Conservation (phyloP, 2,329 filamentous ascomycete species). For the Sporothrix variecibatus region DNA sequence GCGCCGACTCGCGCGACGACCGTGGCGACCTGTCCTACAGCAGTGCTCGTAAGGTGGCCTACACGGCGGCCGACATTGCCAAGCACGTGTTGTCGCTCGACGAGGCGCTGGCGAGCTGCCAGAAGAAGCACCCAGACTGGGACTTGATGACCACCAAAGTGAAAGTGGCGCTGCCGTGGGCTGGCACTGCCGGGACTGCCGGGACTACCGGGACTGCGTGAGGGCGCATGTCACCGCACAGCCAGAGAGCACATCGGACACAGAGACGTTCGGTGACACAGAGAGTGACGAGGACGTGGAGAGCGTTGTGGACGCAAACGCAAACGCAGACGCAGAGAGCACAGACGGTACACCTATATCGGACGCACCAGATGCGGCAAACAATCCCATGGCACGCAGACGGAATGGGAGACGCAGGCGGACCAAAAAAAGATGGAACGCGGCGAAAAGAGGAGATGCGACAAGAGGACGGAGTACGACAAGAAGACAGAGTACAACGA, state of each 20-base stretch:
- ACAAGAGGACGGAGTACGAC: no score
- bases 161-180: slow-evolving; percentile 21
- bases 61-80: slow-evolving; percentile 30
- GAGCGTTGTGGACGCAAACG: no score
- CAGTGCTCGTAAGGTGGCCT: slow-evolving; percentile 9
- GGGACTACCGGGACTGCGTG: background rate
- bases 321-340: no score
- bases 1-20: slow-evolving; percentile 30
- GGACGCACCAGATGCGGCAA: no score
- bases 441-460: no score
- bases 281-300: background rate
- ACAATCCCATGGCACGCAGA: no score
- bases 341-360: no score
- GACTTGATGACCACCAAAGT: slow-evolving; percentile 25
- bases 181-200: background rate
- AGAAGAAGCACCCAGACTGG: slow-evolving; percentile 33
- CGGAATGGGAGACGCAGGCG: no score
- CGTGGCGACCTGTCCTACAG: slow-evolving; percentile 27
- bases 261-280: background rate
- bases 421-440: no score
- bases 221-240: background rate
- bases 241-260: no score
- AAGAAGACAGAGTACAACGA: no score
- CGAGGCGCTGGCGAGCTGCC: slow-evolving; percentile 29
- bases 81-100: slow-evolving; percentile 30